These are phyloP conservation scores for Pyrenochaeta sp. DNA, from an alignment of 2,329 filamentous ascomycete genomes.

Conservation along the genomic window DNA sequence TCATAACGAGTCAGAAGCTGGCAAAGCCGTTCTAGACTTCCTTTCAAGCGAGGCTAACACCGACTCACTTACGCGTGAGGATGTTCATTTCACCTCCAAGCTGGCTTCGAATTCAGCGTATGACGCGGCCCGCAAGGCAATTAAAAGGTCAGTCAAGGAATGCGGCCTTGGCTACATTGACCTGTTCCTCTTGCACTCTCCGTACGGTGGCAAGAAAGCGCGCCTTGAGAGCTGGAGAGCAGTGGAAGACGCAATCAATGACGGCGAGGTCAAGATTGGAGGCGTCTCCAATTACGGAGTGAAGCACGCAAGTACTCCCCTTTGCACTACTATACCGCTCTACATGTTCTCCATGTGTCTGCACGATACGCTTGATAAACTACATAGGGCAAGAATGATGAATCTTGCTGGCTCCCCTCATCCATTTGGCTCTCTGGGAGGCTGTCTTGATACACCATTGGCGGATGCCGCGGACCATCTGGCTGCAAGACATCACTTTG, in stretches of 20 bases:
- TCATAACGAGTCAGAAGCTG: constrained; percentile 75
- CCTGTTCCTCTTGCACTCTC: constrained; percentile 80
- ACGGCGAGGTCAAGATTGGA: constrained; percentile 74
- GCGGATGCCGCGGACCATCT: no score
- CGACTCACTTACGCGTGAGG: constrained; percentile 66
- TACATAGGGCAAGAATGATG: constrained; percentile 4
- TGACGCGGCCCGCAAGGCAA: constrained; percentile 71
- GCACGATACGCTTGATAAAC: constrained; percentile 5
- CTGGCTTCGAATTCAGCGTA: constrained; percentile 74
- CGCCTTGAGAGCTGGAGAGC: constrained; percentile 79
- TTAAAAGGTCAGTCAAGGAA: constrained; percentile 70
- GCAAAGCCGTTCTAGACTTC: constrained; percentile 69
- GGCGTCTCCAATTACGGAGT: constrained; percentile 84
- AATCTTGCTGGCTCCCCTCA: constrained; percentile 1
- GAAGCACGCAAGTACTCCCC: constrained; percentile 66
- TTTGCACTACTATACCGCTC: constrained; percentile 6
- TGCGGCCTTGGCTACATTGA: constrained; percentile 79
- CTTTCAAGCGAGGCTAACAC: constrained; percentile 59
- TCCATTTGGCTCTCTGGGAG: constrained; percentile 5
- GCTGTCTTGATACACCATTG: no score
- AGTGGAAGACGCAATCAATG: constrained; percentile 76
- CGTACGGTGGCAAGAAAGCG: constrained; percentile 75
- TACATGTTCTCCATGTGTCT: constrained; percentile 8
- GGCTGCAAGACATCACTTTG: constrained; percentile 2
- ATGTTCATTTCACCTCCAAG: constrained; percentile 84